Base-by-base conservation (phyloP, 176 grass and related monocot genomes). In the Paspalum vaginatum region DNA sequence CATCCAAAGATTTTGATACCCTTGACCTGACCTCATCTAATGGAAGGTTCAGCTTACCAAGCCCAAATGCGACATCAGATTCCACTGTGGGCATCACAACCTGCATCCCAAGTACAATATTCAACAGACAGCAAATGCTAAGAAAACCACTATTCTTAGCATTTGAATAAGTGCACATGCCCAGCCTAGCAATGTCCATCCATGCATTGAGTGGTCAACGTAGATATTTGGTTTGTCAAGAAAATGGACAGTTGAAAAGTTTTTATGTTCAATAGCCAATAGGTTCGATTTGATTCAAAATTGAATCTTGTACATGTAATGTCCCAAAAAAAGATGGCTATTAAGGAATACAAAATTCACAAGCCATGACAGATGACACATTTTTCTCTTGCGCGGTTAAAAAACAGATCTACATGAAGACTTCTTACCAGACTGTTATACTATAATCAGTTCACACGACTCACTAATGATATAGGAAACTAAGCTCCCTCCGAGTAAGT, bases 31-130 rank as follows among this genome's bases (percentile, higher is more conserved):
- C 92, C 79, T 95, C 90, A 65, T 89, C 86, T 58, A 84, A 76
- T 75, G 92, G 78, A 82, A 98, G 88, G 79, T 87, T 84, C 39
- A 92, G 91, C 88, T 91, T 98, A 72, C 95, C 95, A 82, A 94
- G 88, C 74, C 95, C 95, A 94, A 98, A 98, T 80, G 95, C 92
- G 71, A 93, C 88, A 89, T 98, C 95, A 8, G 88, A 91, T 91
- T 95, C 88, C 32, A 95, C 92, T 2, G 90, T 95, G 39, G 96
- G 92, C 96, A 95, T 98, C 68, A 98, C 88, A 56, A 95, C 92
- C 95, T 98, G 67, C 18, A 74, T 20, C 20, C 20, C 85, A 61
- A 47, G 49, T 21, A 64, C 13, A 85, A 3, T 71, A 71, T 6
- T 58, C 18, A 81, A 65, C 10, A 68, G 50, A 15, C 12, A 78